Percentiles rank a stretch among this genome's conserved stretches.
Evolutionary conservation across 2,329 filamentous ascomycete species (phyloP).

Genomic region (Graphilbum fragrans): DNA sequence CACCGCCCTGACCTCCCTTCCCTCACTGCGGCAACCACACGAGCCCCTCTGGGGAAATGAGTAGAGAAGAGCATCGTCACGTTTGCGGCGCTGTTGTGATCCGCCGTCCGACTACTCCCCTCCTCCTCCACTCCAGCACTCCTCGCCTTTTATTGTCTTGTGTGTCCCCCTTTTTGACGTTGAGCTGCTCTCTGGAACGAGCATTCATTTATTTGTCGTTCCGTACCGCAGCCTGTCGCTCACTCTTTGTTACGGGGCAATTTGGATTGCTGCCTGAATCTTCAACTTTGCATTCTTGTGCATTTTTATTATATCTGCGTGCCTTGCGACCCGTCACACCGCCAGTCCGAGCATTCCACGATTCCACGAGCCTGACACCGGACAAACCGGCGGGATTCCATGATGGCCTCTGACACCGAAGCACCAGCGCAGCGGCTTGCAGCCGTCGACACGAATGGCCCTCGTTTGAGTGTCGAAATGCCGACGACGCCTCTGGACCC

Average conservation of each 20-base stretch:
- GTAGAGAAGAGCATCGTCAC: neutral
- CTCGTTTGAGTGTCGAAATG: constrained; percentile 18
- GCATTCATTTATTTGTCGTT: neutral
- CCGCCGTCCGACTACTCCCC: too few relatives aligned
- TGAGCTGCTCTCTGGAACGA: neutral
- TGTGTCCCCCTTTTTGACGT: neutral
- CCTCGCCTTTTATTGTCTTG: neutral
- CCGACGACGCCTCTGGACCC: constrained; percentile 21
- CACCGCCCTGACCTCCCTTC: neutral
- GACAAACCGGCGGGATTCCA: too few relatives aligned
- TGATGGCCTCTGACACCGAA: neutral
- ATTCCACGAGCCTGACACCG: too few relatives aligned
- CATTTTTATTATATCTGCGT: neutral
- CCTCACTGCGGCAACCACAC: constrained; percentile 5
- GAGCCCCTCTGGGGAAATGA: neutral
- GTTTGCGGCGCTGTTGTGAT: too few relatives aligned
- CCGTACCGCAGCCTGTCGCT: too few relatives aligned
- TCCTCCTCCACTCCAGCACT: neutral
- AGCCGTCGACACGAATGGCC: constrained; percentile 2
- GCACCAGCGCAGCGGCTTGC: constrained; percentile 15
- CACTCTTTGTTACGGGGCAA: too few relatives aligned
- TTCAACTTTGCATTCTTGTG: neutral
- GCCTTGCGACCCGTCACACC: neutral
- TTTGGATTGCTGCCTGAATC: too few relatives aligned
- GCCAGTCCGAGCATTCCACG: neutral